Evolutionary conservation across 495 filamentous ascomycete species (phyloP).

Genomic region (Hyaloscypha bicolor): DNA sequence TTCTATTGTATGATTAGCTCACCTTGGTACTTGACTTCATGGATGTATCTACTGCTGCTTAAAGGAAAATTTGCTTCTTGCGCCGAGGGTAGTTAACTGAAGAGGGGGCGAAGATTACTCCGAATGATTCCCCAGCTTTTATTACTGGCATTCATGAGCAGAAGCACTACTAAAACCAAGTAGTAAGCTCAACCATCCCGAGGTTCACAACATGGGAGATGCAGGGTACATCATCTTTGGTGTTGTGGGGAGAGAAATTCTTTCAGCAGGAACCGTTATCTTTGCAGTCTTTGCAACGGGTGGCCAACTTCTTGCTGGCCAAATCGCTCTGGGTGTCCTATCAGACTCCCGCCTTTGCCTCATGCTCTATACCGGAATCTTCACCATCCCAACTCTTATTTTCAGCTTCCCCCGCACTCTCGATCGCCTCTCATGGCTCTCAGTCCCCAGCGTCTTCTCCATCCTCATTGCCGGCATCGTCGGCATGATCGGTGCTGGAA

Average conservation of each 20-base stretch:
- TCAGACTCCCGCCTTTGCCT: slow-evolving; percentile 61
- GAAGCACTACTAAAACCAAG: background rate
- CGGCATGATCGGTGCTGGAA: slow-evolving; percentile 56
- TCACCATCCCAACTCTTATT: slow-evolving; percentile 54
- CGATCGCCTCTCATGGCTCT: slow-evolving; percentile 58
- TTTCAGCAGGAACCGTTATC: slow-evolving; percentile 57
- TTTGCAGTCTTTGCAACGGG: slow-evolving; percentile 73
- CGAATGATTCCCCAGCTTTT: background rate
- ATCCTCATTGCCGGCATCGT: slow-evolving; percentile 59
- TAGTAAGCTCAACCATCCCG: slow-evolving; percentile 53
- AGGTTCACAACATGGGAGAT: slow-evolving; percentile 75
- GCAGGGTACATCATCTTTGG: slow-evolving; percentile 69
- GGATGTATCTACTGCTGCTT: too few relatives aligned
- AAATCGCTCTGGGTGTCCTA: slow-evolving; percentile 62
- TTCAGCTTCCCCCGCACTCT: slow-evolving; percentile 63
- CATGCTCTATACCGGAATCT: slow-evolving; percentile 59
- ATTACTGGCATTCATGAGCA: background rate
- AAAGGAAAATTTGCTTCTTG: too few relatives aligned
- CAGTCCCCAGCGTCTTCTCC: slow-evolving; percentile 55
- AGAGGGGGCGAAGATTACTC: too few relatives aligned
- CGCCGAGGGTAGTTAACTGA: too few relatives aligned
- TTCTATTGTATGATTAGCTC: too few relatives aligned
- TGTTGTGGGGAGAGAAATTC: slow-evolving; percentile 57
- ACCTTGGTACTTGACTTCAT: too few relatives aligned
- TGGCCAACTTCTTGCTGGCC: slow-evolving; percentile 66